phyloP scores from a whole-genome alignment of 805 yeast genomes.

The Kuraishia cidri region DNA sequence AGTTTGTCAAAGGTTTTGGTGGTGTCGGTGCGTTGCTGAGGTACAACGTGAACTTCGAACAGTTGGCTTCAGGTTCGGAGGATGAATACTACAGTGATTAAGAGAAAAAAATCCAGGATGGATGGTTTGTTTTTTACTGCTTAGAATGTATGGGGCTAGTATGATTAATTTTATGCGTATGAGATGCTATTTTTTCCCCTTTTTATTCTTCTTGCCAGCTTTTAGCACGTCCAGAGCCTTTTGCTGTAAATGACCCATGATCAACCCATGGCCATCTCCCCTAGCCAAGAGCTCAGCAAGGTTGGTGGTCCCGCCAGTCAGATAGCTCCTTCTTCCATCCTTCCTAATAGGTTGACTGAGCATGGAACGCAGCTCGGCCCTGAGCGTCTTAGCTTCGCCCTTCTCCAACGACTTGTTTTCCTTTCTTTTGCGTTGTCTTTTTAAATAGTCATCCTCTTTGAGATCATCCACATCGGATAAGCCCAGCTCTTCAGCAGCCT shows the following conservation, averaged over 20 bases:
- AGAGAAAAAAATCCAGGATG: slow-evolving; percentile 3
- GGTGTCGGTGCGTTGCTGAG: slow-evolving; percentile 96
- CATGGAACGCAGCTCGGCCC: slow-evolving; percentile 43
- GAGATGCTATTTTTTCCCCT: background rate
- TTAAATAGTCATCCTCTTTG: slow-evolving; percentile 62
- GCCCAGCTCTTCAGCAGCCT: slow-evolving; percentile 93
- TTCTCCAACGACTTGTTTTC: slow-evolving; percentile 42
- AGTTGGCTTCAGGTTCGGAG: slow-evolving; percentile 79
- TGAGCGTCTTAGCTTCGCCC: slow-evolving; percentile 34
- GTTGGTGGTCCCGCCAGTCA: slow-evolving; percentile 72
- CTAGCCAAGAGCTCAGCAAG: slow-evolving; percentile 69
- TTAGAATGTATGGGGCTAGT: background rate
- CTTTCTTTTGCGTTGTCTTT: slow-evolving; percentile 51
- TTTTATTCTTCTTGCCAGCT: slow-evolving; percentile 9
- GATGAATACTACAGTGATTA: slow-evolving; percentile 73
- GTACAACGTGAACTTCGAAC: slow-evolving; percentile 96
- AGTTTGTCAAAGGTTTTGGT: slow-evolving; percentile 96
- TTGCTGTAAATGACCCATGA: slow-evolving; percentile 61
- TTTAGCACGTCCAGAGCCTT: slow-evolving; percentile 62
- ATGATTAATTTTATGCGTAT: background rate
- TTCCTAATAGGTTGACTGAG: slow-evolving; percentile 49
- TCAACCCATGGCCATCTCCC: slow-evolving; percentile 46
- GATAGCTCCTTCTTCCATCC: slow-evolving; percentile 58
- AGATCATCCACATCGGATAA: slow-evolving; percentile 61
- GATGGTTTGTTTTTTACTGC: background rate